A percentile compares a stretch with the other conserved stretches of the same genome.
Evolutionary conservation across 2,329 filamentous ascomycete genomes (phyloP).

Genomic region (Zalaria sp.): DNA sequence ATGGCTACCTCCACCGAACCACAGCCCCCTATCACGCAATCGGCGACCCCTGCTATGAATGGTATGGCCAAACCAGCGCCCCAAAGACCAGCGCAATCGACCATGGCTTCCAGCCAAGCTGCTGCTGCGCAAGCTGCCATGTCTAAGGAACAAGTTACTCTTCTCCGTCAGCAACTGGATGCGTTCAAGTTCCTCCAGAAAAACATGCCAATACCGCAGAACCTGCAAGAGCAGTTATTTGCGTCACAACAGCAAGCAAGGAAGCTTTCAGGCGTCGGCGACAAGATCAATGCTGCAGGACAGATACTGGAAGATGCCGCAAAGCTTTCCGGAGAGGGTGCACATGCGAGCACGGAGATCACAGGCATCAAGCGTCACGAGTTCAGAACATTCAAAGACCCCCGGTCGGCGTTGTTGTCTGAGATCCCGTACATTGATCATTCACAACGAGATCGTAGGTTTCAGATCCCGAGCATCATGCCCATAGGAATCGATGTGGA

Average conservation of each 20-base stretch:
- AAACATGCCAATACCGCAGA: constrained; percentile 65
- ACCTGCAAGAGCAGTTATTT: constrained; percentile 73
- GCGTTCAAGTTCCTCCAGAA: constrained; percentile 86
- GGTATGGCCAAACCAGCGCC: constrained; percentile 1
- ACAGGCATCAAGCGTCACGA: constrained; percentile 27
- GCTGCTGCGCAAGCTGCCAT: constrained; percentile 36
- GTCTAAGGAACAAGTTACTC: constrained; percentile 61
- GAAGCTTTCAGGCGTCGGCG: constrained; percentile 21
- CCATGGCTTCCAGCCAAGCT: constrained; percentile 22
- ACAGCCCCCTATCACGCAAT: constrained; percentile 10
- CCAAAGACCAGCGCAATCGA: constrained; percentile 13
- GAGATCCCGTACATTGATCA: constrained; percentile 71
- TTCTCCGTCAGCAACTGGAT: constrained; percentile 72
- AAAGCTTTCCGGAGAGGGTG: constrained; percentile 22
- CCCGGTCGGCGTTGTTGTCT: constrained; percentile 44
- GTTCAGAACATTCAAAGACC: constrained; percentile 64
- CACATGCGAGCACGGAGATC: constrained; percentile 21
- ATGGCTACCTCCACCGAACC: constrained; percentile 21
- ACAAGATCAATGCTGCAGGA: constrained; percentile 27
- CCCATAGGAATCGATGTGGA: constrained; percentile 81
- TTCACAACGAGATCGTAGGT: constrained; percentile 57
- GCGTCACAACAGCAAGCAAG: constrained; percentile 54
- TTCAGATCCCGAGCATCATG: constrained; percentile 75
- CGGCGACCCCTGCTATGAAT: constrained; percentile 5
- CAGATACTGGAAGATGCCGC: constrained; percentile 39